Percentiles rank a stretch among this genome's conserved stretches.
These are phyloP conservation scores for Infundibulicybe gibba DNA, from an alignment of 768 basidiomycete species.

Conservation along the genomic window DNA sequence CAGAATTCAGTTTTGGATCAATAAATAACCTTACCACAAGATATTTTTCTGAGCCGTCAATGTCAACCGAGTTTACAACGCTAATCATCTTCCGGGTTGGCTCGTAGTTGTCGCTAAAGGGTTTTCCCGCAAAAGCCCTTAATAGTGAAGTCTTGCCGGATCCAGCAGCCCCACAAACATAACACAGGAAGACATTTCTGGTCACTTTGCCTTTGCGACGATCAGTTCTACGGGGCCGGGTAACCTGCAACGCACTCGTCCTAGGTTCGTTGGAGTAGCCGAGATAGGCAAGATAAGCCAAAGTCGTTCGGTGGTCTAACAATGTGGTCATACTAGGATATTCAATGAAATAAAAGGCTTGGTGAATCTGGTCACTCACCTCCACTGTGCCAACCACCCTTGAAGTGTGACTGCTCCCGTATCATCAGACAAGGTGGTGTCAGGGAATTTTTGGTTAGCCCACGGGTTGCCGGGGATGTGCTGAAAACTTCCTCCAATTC, in stretches of 20 bases:
- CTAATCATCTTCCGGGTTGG: conserved; percentile 88
- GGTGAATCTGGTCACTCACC: conserved; percentile 40
- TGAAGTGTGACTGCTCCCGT: conserved; percentile 91
- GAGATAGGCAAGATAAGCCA: conserved; percentile 93
- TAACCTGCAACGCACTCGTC: conserved; percentile 84
- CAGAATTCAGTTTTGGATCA: neutral
- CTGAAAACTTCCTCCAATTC: conserved; percentile 90
- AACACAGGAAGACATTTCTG: conserved; percentile 89
- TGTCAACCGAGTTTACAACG: conserved; percentile 94
- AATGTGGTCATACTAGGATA: conserved; percentile 87
- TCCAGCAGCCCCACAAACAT: conserved; percentile 93
- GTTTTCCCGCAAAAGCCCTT: conserved; percentile 82
- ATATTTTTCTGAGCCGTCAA: conserved; percentile 93
- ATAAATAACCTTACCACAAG: conserved; percentile 65
- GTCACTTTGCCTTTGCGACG: conserved; percentile 85
- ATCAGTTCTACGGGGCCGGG: conserved; percentile 79
- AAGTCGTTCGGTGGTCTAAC: conserved; percentile 86
- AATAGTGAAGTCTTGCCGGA: conserved; percentile 92
- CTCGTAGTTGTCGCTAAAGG: conserved; percentile 70
- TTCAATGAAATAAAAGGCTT: neutral
- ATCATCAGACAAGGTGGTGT: conserved; percentile 85
- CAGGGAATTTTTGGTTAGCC: conserved; percentile 86
- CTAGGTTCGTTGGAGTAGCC: conserved; percentile 80
- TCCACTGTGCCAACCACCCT: conserved; percentile 99
- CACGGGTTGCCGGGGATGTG: conserved; percentile 98